Percentiles rank a stretch among this genome's conserved stretches.
Evolutionary conservation across 306 rosid species (phyloP).

Genomic region (Cicer bijugum): DNA sequence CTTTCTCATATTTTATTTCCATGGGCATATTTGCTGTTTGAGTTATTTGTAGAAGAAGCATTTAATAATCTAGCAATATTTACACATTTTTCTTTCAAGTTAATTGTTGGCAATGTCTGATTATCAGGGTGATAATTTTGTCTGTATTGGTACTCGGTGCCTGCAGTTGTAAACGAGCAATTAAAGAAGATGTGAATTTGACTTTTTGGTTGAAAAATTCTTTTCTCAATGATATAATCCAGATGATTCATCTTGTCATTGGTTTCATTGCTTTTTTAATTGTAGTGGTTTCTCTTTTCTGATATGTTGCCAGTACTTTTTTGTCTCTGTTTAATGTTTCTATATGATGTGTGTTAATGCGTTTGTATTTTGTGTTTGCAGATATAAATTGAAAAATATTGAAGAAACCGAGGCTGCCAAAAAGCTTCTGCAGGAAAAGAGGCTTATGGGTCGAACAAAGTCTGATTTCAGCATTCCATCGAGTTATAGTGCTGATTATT

Average conservation of each 20-base stretch:
- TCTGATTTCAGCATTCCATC: slow-evolving; percentile 89
- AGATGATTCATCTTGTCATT: slow-evolving; percentile 20
- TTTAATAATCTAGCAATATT: slow-evolving; percentile 5
- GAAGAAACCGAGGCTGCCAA: slow-evolving; percentile 99
- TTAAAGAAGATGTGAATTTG: background rate
- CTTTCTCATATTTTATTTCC: slow-evolving; percentile 31
- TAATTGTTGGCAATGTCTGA: background rate
- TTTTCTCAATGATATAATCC: slow-evolving; percentile 5
- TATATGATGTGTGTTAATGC: slow-evolving; percentile 16
- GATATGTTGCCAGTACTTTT: slow-evolving; percentile 22
- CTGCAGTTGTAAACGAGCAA: slow-evolving; percentile 22
- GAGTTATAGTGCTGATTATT: slow-evolving; percentile 95
- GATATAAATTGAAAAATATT: slow-evolving; percentile 85
- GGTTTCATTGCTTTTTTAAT: slow-evolving; percentile 17
- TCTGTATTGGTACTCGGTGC: slow-evolving; percentile 1
- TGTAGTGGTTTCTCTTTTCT: slow-evolving; percentile 9
- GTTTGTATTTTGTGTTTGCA: slow-evolving; percentile 47
- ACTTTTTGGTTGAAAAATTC: slow-evolving; percentile 3
- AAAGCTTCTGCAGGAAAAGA: slow-evolving; percentile 91
- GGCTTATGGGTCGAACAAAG: slow-evolving; percentile 77
- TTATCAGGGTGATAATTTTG: slow-evolving; percentile 25
- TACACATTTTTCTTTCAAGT: slow-evolving; percentile 5
- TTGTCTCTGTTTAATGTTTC: slow-evolving; percentile 11
- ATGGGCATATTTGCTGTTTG: slow-evolving; percentile 16
- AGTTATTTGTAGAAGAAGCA: slow-evolving; percentile 8